Evolutionary conservation across 2,329 filamentous ascomycete species (phyloP).

Genomic region (Xylariaceae sp.): DNA sequence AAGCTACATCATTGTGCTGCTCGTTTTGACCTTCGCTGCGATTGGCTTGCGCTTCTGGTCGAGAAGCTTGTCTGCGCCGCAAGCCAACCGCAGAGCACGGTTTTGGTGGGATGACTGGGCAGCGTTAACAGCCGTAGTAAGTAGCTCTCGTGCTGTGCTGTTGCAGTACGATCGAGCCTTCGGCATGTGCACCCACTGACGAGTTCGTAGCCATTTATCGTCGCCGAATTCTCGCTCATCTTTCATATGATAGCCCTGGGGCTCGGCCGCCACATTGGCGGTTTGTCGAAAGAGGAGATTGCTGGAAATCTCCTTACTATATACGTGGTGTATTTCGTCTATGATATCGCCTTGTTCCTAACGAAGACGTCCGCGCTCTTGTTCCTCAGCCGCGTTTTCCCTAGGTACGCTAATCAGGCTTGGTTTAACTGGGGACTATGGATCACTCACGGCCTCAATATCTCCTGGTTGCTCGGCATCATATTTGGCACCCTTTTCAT

Average conservation of each 20-base stretch:
- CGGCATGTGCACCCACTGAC: too few relatives aligned
- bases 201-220: neutral
- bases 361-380: conserved; percentile 12
- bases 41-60: conserved; percentile 12
- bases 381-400: conserved; percentile 19
- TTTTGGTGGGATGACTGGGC: conserved; percentile 27
- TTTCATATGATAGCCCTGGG: conserved; percentile 4
- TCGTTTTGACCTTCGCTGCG: neutral
- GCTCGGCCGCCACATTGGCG: conserved; percentile 3
- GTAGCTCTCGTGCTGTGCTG: too few relatives aligned
- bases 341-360: neutral
- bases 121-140: conserved; percentile 16
- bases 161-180: too few relatives aligned
- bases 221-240: conserved; percentile 2
- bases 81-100: neutral
- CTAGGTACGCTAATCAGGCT: neutral
- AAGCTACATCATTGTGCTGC: conserved; percentile 5
- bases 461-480: conserved; percentile 26
- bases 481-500: conserved; percentile 25
- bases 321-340: conserved; percentile 3
- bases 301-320: neutral
- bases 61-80: neutral
- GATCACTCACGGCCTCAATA: conserved; percentile 14
- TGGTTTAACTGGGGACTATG: conserved; percentile 15
- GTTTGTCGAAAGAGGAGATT: neutral